Base-by-base conservation (phyloP, 495 filamentous ascomycete species). In the Trichoderma reesei region DNA sequence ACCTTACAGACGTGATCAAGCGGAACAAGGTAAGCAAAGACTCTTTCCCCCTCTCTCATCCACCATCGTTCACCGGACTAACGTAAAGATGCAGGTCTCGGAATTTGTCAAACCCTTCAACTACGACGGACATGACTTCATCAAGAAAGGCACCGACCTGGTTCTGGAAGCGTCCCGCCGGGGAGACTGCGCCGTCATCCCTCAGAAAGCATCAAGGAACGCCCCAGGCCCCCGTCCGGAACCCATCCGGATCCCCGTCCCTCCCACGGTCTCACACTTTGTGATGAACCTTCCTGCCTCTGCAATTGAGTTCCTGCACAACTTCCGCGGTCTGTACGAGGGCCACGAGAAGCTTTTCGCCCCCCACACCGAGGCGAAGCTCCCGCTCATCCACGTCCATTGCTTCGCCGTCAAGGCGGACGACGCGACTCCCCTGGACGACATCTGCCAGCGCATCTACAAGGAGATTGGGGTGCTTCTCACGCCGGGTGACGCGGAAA, bases 261-360 rank as follows among this genome's bases (percentile, higher is more conserved):
- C 88, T 3, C 82, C 85, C 0, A 83, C 87, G 33, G 91, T 98
- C 72, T 80, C 83, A 36, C 94, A 98, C 78, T 98, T 91, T 72
- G 87, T 98, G 62, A 95, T 98, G 88, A 98, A 98, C 74, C 90
- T 98, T 4, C 94, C 94, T 9, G 95, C 92, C 5, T 85, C 82
- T 3, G 94, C 94, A 0, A 85, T 92, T 65, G 83, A 85, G 64
- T 98, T 98, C 75, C 79, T 98, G 6, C 84, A 86, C n/a, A 81
- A 86, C 39, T 97, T 92, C 81, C 82, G 85, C 16, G 93, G 95
- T 9, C 72, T 96, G 14, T 98, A 98, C 70, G 74, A 76, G 7
- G 86, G 83, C 20, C 79, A 83, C 34, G 87, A 90, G 68, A 60
- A 75, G 3, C 78, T 90, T 1, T 92, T 95, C 67, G 72, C 74